Base-by-base conservation (phyloP, 164 flowering plant species). In the Aristolochia californica region DNA sequence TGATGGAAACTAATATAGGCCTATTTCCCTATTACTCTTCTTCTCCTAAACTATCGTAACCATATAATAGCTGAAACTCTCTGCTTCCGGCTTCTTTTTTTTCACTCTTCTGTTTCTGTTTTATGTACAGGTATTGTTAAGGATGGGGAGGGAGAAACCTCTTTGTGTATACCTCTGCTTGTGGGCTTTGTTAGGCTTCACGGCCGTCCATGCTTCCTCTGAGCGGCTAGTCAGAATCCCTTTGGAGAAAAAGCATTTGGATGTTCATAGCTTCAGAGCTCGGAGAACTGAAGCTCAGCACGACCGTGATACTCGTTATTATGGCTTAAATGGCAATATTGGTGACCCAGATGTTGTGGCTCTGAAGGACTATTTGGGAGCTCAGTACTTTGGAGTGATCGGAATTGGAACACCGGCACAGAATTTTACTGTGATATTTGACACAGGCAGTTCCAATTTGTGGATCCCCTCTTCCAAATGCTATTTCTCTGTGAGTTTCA, bases 391-490 rank as follows among this genome's bases (percentile, higher is more conserved):
- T 62, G 91, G 87, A 28, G 81, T 74, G 68, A 76, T 82, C 68
- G 76, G 80, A 11, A 72, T 84, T 50, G 91, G 91, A n/a, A 58
- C 83, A 0, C 91, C 91, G 13, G 72, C 83, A 10, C 91, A 84
- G 60, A 73, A 27, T n/a, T 84, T 84, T 59, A 67, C 65, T 34
- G 85, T 82, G 15, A 67, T 80, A 8, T 82, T 82, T 59, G 87
- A 84, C 45, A 84, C 91, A 22, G 87, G 81, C 17, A 80, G 82
- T 66, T 77, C 91, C 21, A 82, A 84, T 57, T 75, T 82, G 11
- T 84, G 91, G 91, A 78, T 85, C 24, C 86, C 91, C 0, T 85
- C 91, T 48, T 76, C 91, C 7, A 79, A 72, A 66, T 84, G 87
- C 66, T 56, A 59, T 47, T 57, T 77, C 40, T 84, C 85, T 47